These are phyloP conservation scores for Candida hispaniensis DNA, from an alignment of 805 yeast species.

Conservation along the genomic window DNA sequence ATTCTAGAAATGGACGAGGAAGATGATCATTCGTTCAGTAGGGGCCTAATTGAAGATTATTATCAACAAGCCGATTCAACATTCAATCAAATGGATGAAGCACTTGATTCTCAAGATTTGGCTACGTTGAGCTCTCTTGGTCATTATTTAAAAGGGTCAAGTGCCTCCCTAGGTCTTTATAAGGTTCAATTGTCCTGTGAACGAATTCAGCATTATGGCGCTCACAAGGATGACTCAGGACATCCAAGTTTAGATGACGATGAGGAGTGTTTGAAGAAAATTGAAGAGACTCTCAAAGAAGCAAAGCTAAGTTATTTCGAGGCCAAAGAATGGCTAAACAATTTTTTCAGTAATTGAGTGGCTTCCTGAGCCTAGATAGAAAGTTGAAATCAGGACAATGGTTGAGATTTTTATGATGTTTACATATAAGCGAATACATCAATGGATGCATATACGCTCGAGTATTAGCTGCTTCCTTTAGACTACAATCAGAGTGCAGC, in stretches of 20 bases:
- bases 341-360: slow-evolving; percentile 24
- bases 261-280: slow-evolving; percentile 28
- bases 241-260: slow-evolving; percentile 25
- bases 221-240: slow-evolving; percentile 34
- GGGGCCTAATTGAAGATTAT: slow-evolving; percentile 66
- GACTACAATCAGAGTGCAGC: slow-evolving; percentile 4
- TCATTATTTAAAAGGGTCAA: slow-evolving; percentile 89
- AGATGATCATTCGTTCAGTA: slow-evolving; percentile 64
- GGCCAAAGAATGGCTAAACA: slow-evolving; percentile 24
- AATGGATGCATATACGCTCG: too few species aligned
- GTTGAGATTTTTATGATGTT: too few species aligned
- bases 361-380: too few species aligned
- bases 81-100: slow-evolving; percentile 55
- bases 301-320: slow-evolving; percentile 31
- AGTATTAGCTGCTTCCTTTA: too few species aligned
- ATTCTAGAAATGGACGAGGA: slow-evolving; percentile 93
- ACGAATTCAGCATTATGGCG: slow-evolving; percentile 83
- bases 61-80: slow-evolving; percentile 83
- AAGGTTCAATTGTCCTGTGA: slow-evolving; percentile 83
- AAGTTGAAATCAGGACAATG: too few species aligned
- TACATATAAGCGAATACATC: too few species aligned
- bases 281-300: slow-evolving; percentile 22
- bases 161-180: slow-evolving; percentile 82
- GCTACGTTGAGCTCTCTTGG: slow-evolving; percentile 63
- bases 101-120: slow-evolving; percentile 37